Conservation (phyloP, 768 basidiomycete species). For the Butyriboletus loyo region DNA sequence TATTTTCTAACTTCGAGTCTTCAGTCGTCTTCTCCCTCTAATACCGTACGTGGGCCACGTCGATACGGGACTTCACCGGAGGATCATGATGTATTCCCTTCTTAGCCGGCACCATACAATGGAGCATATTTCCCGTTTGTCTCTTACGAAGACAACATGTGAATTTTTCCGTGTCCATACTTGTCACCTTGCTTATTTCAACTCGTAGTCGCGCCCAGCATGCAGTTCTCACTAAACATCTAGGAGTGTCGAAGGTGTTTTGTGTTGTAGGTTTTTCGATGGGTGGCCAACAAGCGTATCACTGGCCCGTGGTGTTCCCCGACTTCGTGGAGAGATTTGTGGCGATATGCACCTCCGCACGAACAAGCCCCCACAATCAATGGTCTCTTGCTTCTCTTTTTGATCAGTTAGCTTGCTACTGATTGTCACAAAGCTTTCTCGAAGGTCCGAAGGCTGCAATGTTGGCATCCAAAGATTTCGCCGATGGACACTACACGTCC, state of each 20-base stretch:
- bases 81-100: background rate
- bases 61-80: background rate
- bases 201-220: constrained; percentile 49
- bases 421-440: constrained; percentile 43
- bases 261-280: constrained; percentile 52
- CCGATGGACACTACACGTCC: constrained; percentile 49
- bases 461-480: constrained; percentile 51
- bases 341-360: constrained; percentile 51
- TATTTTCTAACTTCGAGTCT: background rate
- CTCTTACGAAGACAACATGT: constrained; percentile 60
- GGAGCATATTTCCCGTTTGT: constrained; percentile 57
- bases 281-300: constrained; percentile 58
- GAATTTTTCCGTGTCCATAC: constrained; percentile 4
- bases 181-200: background rate
- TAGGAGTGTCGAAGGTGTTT: constrained; percentile 14
- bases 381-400: constrained; percentile 33
- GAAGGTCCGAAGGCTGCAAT: constrained; percentile 60
- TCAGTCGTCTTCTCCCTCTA: constrained; percentile 62
- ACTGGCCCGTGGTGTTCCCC: constrained; percentile 58
- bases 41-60: constrained; percentile 31
- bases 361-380: constrained; percentile 54
- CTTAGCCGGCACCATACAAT: constrained; percentile 52
- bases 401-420: background rate
- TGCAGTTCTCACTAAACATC: constrained; percentile 41
- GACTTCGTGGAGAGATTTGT: constrained; percentile 49